These are phyloP conservation scores for Acanthamoeba lenticulata DNA, from an alignment of 208 protist species.

Conservation along the genomic window DNA sequence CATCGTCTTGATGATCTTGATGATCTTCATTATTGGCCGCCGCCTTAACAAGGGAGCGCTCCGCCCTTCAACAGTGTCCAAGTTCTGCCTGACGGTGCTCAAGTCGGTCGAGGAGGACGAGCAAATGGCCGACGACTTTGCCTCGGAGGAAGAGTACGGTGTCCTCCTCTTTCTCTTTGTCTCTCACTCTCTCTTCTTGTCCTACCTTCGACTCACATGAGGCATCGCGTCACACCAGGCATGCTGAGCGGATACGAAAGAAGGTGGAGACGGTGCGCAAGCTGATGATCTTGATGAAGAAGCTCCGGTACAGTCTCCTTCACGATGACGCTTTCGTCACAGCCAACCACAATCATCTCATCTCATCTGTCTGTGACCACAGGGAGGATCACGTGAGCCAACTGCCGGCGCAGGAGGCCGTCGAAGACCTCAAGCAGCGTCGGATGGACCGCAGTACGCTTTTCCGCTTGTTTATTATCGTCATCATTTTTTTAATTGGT, in stretches of 20 bases:
- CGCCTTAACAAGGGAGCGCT: not conserved
- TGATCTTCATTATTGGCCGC: not conserved
- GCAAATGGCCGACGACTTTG: constrained; percentile 18
- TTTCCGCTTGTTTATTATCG: not conserved
- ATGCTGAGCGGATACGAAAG: not conserved
- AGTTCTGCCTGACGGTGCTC: constrained; percentile 3
- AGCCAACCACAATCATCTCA: not conserved
- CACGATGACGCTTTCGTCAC: not conserved
- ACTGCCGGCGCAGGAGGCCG: not conserved
- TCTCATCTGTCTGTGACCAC: not conserved
- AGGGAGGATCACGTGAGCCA: constrained; percentile 6
- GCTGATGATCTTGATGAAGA: constrained; percentile 59
- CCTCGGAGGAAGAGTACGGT: constrained; percentile 16
- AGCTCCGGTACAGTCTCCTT: not conserved
- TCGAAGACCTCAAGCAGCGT: not conserved
- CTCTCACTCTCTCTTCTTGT: not conserved
- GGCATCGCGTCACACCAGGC: not conserved
- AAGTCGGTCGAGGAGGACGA: constrained; percentile 28
- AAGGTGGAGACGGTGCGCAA: constrained; percentile 48
- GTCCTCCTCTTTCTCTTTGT: not conserved
- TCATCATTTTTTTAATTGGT: not conserved
- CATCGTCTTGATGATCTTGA: not conserved
- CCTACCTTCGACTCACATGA: no score
- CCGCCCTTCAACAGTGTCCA: constrained; percentile 31
- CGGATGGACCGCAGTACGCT: not conserved